Evolutionary conservation across 305 asterid species (phyloP), one percentile per base, ranked within the genome.

Genomic region (Solanum hybrid): DNA sequence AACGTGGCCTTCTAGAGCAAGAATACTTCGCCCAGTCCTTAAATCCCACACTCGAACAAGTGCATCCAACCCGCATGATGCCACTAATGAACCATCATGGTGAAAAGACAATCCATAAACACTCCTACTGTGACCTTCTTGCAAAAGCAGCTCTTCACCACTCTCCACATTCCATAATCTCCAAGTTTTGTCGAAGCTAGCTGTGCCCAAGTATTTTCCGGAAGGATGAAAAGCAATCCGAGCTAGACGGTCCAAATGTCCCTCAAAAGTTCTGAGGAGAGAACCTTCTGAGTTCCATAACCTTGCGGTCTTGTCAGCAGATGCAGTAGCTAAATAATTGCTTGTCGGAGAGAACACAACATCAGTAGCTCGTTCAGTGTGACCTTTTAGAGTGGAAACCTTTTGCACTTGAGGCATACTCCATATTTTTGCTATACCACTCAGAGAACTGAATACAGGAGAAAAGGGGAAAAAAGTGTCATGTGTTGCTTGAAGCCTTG

Each of bases 21-120:
- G 98, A 89, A 97, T 93, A 90, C 99, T 97, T 93, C 94, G 94
- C 86, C 99, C 99, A 82, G 98, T 92, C 91, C 99, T 93, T 86
- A 97, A 94, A 94, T 97, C 99, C 99, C 99, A 97, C 80, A 96
- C 98, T 84, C 98, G 97, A 90, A 98, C 98, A 91, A 97, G 99
- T 24, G 99, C 89, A 93, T 97, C 98, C 76, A 97, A 92, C 80
- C 99, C 99, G 85, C 99, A 97, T 35, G 99, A 94, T 90, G 98
- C 99, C 74, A 95, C 99, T 90, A 97, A 94, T 81, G 99, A 97
- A 89, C 99, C 99, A 89, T 97, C 99, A 85, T 88, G 94, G 86
- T 97, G 98, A 91, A 97, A 97, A 79, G 96, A 69, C 61, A 97
- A 81, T 40, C 99, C 99, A 90, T 97, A 97, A 2, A 97, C 95